Base-by-base conservation (phyloP, 495 filamentous ascomycete species). In the Pseudomonodictys pantanalensis region DNA sequence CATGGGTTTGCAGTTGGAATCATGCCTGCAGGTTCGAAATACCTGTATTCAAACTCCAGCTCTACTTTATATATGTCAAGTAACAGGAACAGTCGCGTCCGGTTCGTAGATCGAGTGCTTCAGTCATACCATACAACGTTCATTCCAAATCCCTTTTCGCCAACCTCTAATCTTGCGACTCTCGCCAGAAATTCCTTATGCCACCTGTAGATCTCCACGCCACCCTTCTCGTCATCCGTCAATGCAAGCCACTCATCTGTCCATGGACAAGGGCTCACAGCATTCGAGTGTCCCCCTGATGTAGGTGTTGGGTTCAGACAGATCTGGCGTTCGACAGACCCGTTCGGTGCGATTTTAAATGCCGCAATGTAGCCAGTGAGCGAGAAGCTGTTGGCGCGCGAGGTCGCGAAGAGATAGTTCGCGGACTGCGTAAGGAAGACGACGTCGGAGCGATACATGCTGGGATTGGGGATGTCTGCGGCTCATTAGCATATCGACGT, bases 71-170 rank as follows among this genome's bases (percentile, higher is more conserved):
- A 9, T 8, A 22, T 22, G 20, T 22, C 20, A 4, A 47, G 24
- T 8, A 8, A 23, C 24, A n/a, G n/a, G n/a, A n/a, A n/a, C n/a
- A n/a, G n/a, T n/a, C n/a, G n/a, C n/a, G n/a, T n/a, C n/a, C n/a
- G n/a, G n/a, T n/a, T n/a, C n/a, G n/a, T n/a, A n/a, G n/a, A n/a
- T n/a, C n/a, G n/a, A n/a, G n/a, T n/a, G 2, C 7, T 2, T 59
- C 77, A 92, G 73, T 92, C 87, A 72, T 90, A 91, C 89, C 88
- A 92, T 65, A 92, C 90, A 29, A 88, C 89, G 76, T 93, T 92
- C 89, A 92, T 92, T 1, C 87, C 87, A 73, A 91, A 92, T 46
- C 89, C 89, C 42, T 84, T 86, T 75, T 93, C 88, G 12, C 83
- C 81, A 50, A 93, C 84, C 64, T 86, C 81, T 58, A 84, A 79